Evolutionary conservation across 306 rosid species (phyloP).

Genomic region (Sechiopsis laciniata): DNA sequence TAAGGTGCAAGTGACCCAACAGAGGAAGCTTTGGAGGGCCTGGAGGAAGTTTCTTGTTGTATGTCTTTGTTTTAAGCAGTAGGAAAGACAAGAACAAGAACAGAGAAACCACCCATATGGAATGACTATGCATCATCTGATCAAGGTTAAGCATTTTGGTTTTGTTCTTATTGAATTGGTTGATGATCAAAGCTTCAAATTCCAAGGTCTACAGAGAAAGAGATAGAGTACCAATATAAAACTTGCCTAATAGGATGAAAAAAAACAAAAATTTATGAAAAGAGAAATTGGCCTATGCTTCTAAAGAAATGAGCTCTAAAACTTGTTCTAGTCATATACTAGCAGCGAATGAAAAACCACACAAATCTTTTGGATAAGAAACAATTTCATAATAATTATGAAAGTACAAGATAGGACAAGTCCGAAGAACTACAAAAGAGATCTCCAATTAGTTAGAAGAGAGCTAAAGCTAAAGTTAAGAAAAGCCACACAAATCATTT

Average conservation of each 20-base stretch:
- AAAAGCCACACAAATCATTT: not conserved
- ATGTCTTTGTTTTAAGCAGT: not conserved
- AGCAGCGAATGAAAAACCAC: not conserved
- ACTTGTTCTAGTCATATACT: not conserved
- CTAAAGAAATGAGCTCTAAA: not conserved
- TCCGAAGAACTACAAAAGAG: too few species aligned
- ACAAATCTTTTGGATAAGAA: too few species aligned
- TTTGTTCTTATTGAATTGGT: conserved; percentile 1
- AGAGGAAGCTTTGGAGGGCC: conserved; percentile 8
- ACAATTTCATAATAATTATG: too few species aligned
- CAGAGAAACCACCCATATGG: not conserved
- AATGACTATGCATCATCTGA: not conserved
- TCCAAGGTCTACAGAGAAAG: not conserved
- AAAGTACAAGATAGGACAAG: too few species aligned
- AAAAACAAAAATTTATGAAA: not conserved
- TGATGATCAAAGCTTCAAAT: not conserved
- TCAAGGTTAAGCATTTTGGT: not conserved
- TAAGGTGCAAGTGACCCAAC: not conserved
- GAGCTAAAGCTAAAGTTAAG: too few species aligned
- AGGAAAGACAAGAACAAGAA: not conserved
- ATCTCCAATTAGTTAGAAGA: too few species aligned
- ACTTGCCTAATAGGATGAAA: not conserved
- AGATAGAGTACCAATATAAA: not conserved
- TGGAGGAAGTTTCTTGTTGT: not conserved
- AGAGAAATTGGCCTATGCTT: not conserved